Percentiles rank a stretch among this genome's conserved stretches.
These are phyloP conservation scores for Aspergillus kassunensis DNA, from an alignment of 495 filamentous ascomycete species.

Conservation along the genomic window DNA sequence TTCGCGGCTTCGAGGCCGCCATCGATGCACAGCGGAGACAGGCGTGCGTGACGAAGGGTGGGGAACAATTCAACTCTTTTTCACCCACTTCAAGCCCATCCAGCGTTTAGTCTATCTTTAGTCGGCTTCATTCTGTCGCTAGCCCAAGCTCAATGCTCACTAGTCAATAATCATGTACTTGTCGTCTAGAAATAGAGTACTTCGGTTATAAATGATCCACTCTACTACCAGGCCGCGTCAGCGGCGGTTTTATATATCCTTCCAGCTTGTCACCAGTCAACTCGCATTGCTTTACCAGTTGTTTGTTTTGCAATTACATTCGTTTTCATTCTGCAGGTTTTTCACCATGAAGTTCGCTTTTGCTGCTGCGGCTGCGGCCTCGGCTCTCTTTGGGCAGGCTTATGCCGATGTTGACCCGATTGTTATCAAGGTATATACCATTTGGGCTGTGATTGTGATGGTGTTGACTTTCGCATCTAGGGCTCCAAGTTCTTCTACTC, in stretches of 20 bases:
- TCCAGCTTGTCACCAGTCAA: background rate
- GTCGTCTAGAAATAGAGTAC: slow-evolving; percentile 9
- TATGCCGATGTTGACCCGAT: slow-evolving; percentile 63
- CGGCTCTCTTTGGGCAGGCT: slow-evolving; percentile 49
- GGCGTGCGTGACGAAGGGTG: background rate
- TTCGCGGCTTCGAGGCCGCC: slow-evolving; percentile 84
- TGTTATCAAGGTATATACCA: slow-evolving; percentile 69
- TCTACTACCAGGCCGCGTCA: slow-evolving; percentile 3
- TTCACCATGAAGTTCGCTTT: slow-evolving; percentile 41
- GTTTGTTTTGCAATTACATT: too few relatives aligned
- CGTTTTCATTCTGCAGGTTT: too few relatives aligned
- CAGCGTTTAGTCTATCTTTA: too few relatives aligned
- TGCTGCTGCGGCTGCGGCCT: slow-evolving; percentile 38
- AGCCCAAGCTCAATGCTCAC: too few relatives aligned
- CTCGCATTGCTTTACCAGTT: background rate
- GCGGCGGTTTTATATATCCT: slow-evolving; percentile 9
- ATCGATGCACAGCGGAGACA: slow-evolving; percentile 58
- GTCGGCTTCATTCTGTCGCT: too few relatives aligned
- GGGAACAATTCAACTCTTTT: background rate
- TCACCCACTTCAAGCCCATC: background rate
- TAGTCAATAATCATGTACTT: background rate
- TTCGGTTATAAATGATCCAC: slow-evolving; percentile 4
- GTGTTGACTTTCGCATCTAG: too few relatives aligned
- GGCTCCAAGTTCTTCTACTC: slow-evolving; percentile 79
- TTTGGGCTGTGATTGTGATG: too few relatives aligned